Evolutionary conservation across 192 early-diverging fungal species (phyloP).

Genomic region (Dissophora ornata): DNA sequence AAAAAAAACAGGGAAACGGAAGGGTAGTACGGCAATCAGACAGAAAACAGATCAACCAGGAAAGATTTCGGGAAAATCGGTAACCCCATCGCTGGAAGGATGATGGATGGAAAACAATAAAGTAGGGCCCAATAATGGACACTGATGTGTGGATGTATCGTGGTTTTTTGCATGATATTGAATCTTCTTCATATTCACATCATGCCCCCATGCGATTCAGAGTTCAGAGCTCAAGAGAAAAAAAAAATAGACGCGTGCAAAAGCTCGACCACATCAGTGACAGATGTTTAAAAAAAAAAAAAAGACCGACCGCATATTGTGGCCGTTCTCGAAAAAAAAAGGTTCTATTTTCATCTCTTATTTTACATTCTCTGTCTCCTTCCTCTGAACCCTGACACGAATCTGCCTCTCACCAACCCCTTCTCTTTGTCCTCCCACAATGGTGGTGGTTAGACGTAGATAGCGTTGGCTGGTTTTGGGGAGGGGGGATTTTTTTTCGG

Average conservation of each 20-base stretch:
- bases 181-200: conserved; percentile 6
- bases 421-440: no score
- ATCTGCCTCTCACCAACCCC: no score
- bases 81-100: conserved; percentile 1
- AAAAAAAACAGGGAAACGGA: conserved; percentile 8
- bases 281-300: conserved; percentile 3
- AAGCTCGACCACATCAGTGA: conserved; percentile 20
- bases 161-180: conserved; percentile 39
- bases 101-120: conserved; percentile 1
- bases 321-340: no score
- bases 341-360: conserved; percentile 8
- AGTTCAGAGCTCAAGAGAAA: neutral
- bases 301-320: neutral
- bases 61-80: conserved; percentile 5
- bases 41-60: neutral
- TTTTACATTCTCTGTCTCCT: neutral
- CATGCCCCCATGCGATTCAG: conserved; percentile 16
- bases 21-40: neutral
- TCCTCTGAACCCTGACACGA: conserved; percentile 3
- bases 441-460: conserved; percentile 14
- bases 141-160: conserved; percentile 21
- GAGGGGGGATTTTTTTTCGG: no score
- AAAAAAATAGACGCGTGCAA: conserved; percentile 6
- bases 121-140: no score
- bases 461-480: neutral